phyloP scores from a whole-genome alignment of 2,329 filamentous ascomycete species.

The Pseudogymnoascus sp. region DNA sequence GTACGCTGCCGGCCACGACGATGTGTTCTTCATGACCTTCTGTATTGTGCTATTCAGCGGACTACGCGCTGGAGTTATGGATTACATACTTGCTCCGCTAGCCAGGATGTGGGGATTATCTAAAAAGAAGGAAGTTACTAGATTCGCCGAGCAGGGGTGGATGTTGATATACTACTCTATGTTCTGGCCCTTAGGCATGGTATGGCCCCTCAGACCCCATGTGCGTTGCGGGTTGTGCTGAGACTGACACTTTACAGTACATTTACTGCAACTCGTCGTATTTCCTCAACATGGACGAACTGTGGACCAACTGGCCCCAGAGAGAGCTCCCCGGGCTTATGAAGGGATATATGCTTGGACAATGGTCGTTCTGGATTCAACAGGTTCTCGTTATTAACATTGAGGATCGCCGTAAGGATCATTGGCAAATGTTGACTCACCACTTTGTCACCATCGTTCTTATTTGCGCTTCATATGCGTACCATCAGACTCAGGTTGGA shows the following conservation, averaged over 20 bases:
- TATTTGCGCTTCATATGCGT: constrained; percentile 74
- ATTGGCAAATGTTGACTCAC: constrained; percentile 92
- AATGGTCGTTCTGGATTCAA: constrained; percentile 90
- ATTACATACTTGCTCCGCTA: constrained; percentile 75
- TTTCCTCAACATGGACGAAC: constrained; percentile 64
- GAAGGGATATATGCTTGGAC: constrained; percentile 85
- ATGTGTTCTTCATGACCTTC: constrained; percentile 67
- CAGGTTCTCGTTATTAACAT: constrained; percentile 92
- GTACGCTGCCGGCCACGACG: constrained; percentile 72
- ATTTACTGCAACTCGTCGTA: constrained; percentile 71
- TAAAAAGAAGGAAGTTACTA: constrained; percentile 65
- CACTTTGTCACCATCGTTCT: constrained; percentile 83
- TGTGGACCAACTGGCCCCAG: constrained; percentile 81
- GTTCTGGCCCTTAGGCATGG: constrained; percentile 79
- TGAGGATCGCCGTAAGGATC: constrained; percentile 88
- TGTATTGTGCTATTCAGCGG: constrained; percentile 82
- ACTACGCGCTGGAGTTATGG: constrained; percentile 74
- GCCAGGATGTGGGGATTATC: constrained; percentile 64
- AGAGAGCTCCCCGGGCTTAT: constrained; percentile 64
- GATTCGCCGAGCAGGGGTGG: constrained; percentile 95
- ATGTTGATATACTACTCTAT: constrained; percentile 72
- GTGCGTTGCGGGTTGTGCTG: background rate
- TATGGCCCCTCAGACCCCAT: constrained; percentile 37
- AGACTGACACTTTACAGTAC: constrained; percentile 47
- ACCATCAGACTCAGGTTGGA: constrained; percentile 78